Evolutionary conservation across 2,329 filamentous ascomycete species (phyloP), one percentile per base, ranked within the genome.

Genomic region (Akanthomyces muscarius): DNA sequence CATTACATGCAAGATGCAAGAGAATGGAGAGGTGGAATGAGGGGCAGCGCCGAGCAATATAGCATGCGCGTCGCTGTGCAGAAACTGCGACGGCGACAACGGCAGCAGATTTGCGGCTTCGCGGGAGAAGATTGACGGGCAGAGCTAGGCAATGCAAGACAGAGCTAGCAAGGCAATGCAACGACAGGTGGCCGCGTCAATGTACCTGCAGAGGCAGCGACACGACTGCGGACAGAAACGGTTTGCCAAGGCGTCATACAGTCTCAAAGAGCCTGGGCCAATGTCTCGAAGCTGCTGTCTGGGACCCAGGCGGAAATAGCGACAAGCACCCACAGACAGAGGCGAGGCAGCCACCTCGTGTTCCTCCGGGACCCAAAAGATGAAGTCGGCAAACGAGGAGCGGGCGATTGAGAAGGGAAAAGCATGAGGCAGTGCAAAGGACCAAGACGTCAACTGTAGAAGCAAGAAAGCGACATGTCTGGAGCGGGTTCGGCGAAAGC

Each of bases 201-300:
- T 59, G 61, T 54, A 54, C 47, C 47, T 63, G 61, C 61, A 63
- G 61, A 53, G 53, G 48, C 33, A 50, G 61, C n/a, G 61, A 59
- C 55, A 63, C 54, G 47, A n/a, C 48, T 53, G 55, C 16, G 21
- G 41, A 14, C 23, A 36, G 47, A 8, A 59, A 53, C 48, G 55
- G 48, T 54, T 63, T 63, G 61, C 55, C 48, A 63, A 54, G 61
- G 51, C 61, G 61, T 58, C 55, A 48, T 48, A 59, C 36, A 59
- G 61, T 59, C 54, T 63, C 61, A 63, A 62, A 41, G 48, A 48
- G 23, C 54, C 38, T 33, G 41, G 61, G 21, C 16, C 54, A 50
- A 50, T 63, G 61, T 63, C 61, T 63, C 55, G 61, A 54, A 58
- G 61, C 41, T 18, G 48, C 36, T 42, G 18, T 56, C 42, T 25